These are phyloP conservation scores for Clavispora carvajalis DNA, from an alignment of 805 yeast species.

Conservation along the genomic window DNA sequence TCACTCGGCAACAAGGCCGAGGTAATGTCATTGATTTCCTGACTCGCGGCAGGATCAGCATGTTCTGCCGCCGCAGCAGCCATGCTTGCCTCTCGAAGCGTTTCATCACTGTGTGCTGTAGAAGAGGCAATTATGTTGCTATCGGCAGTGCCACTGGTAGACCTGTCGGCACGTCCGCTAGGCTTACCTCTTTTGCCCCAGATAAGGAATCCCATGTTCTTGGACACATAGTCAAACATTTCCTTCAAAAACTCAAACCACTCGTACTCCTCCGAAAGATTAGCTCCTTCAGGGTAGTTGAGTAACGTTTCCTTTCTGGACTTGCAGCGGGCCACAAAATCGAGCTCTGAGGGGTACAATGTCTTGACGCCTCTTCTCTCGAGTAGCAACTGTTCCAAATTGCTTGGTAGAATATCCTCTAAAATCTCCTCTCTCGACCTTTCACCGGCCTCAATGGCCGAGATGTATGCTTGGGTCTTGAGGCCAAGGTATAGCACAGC, in stretches of 20 bases:
- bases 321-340: conserved; percentile 70
- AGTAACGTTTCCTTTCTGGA: conserved; percentile 61
- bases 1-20: conserved; percentile 38
- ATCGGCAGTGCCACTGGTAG: background rate
- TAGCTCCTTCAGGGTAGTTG: conserved; percentile 41
- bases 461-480: conserved; percentile 92
- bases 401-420: conserved; percentile 68
- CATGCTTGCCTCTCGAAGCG: conserved; percentile 5
- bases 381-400: conserved; percentile 46
- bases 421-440: conserved; percentile 61
- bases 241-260: conserved; percentile 84
- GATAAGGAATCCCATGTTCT: conserved; percentile 63
- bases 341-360: conserved; percentile 72
- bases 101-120: conserved; percentile 15
- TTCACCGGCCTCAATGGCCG: conserved; percentile 68
- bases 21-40: conserved; percentile 24
- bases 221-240: conserved; percentile 69
- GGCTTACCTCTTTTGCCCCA: conserved; percentile 55
- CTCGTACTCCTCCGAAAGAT: conserved; percentile 66
- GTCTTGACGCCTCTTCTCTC: conserved; percentile 32
- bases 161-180: background rate
- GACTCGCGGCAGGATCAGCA: conserved; percentile 4
- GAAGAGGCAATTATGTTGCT: background rate
- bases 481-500: conserved; percentile 76
- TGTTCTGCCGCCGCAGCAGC: background rate